Base-by-base conservation (phyloP, 805 yeast species). In the Cyberlindnera saturnus region DNA sequence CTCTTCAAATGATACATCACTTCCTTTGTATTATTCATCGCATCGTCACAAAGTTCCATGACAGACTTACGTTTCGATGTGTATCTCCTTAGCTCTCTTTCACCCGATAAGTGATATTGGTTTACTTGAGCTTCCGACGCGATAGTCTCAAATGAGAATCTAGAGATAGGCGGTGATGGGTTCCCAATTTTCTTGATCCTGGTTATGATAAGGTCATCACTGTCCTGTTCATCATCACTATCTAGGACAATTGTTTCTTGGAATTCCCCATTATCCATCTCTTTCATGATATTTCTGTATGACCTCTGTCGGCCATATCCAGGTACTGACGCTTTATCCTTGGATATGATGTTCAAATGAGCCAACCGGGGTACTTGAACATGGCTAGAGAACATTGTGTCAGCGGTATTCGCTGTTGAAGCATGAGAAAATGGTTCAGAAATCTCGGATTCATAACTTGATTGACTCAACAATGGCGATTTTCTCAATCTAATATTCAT, bases 1-100 rank as follows among this genome's bases (percentile, higher is more conserved):
- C 62, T 57, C 39, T 46, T 44, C 33, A 57, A 40, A 8, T 51
- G 42, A 5, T 56, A 54, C 46, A 57, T 43, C 6, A 57, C 53
- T 11, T 45, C 45, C 16, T 38, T 37, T 3, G 60, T 52, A n/a
- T 34, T 42, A 14, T 39, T 16, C 57, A 58, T 52, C 0, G 61
- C 47, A 6, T 49, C 55, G n/a, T 54, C 60, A 48, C 60, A 55
- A 33, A 58, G 18, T 14, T 52, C 53, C 15, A 51, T 35, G 14
- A 52, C 57, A 13, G 51, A 39, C 29, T 43, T 50, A 5, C 45
- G 42, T 17, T 47, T 41, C n/a, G 48, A 38, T 7, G 48, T 49
- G 20, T 55, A 41, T 4, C 41, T 40, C 29, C 51, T 45, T 30
- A 43, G 26, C 2, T 34, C 10, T 11, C 32, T 33, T 2, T 23